Base-by-base conservation (phyloP, 2,329 filamentous ascomycete genomes). In the Botrytis hyacinthi region DNA sequence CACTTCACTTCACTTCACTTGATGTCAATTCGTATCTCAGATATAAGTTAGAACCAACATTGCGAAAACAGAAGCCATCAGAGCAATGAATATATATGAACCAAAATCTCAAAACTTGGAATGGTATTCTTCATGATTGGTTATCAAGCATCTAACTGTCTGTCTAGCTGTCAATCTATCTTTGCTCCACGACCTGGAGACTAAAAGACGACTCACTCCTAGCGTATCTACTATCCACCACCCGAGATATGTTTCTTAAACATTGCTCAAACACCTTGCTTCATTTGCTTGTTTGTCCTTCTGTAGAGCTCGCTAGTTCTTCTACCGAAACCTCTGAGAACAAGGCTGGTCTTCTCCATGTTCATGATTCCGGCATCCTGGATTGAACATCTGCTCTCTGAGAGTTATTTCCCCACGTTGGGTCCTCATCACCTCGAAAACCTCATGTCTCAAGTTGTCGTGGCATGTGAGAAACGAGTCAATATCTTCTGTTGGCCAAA, bases 321-420 rank as follows among this genome's bases (percentile, higher is more conserved):
- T 16, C 40, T 32, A 1, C 18, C 18, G 42, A 16, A 9, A n/a
- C 3, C n/a, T 10, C 42, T 46, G 62, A 32, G 20, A 16, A 35
- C 62, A 48, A 46, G 29, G 42, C 8, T 46, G 4, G 5, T 16
- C n/a, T 5, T 32, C 18, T 32, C 18, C 62, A 32, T 46, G 40
- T 22, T 65, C 62, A 14, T 46, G 42, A 32, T 32, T 14, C 6
- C 29, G 16, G n/a, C 18, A 22, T 26, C 20, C 44, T 32, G n/a
- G 4, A 40, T 12, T 0, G 26, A 1, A 40, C 2, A 26, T 3
- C 12, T 1, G 59, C 20, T 26, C 8, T 10, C 9, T 2, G 5
- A 26, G 37, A 26, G 2, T 0, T 40, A 2, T 40, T 7, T 22
- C 10, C 10, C 3, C 12, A 61, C 8, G 35, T 14, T 61, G 22